Conservation (phyloP, 106 monocot species). For the Dendrobium officinale region DNA sequence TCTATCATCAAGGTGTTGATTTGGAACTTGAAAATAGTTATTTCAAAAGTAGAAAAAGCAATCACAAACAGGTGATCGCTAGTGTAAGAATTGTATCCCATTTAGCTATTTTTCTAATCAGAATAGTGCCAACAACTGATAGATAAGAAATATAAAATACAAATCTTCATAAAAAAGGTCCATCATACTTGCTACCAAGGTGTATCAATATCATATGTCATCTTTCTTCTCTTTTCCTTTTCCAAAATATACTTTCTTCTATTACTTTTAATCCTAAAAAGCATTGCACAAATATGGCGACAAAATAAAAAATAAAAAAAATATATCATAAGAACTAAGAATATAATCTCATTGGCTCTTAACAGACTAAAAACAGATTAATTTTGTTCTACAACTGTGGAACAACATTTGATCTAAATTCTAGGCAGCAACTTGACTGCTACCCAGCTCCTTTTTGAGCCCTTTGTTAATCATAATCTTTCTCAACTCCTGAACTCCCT, state of each 20-base stretch:
- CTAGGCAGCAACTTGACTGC: conserved; percentile 13
- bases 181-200: too few species aligned
- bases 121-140: too few species aligned
- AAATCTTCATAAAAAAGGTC: too few species aligned
- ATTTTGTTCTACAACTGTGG: neutral
- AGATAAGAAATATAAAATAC: too few species aligned
- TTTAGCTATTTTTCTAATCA: too few species aligned
- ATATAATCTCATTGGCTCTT: neutral
- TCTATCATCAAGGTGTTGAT: too few species aligned
- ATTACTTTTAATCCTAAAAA: neutral
- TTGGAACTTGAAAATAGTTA: too few species aligned
- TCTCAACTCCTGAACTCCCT: conserved; percentile 24
- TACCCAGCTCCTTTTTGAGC: conserved; percentile 31
- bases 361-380: neutral
- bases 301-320: neutral
- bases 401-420: neutral
- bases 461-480: conserved; percentile 24
- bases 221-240: neutral
- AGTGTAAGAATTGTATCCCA: too few species aligned
- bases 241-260: neutral
- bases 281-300: neutral
- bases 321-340: neutral
- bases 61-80: too few species aligned
- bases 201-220: too few species aligned
- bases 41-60: too few species aligned